Conservation (phyloP, 495 filamentous ascomycete species). For the Copromyces sp. region DNA sequence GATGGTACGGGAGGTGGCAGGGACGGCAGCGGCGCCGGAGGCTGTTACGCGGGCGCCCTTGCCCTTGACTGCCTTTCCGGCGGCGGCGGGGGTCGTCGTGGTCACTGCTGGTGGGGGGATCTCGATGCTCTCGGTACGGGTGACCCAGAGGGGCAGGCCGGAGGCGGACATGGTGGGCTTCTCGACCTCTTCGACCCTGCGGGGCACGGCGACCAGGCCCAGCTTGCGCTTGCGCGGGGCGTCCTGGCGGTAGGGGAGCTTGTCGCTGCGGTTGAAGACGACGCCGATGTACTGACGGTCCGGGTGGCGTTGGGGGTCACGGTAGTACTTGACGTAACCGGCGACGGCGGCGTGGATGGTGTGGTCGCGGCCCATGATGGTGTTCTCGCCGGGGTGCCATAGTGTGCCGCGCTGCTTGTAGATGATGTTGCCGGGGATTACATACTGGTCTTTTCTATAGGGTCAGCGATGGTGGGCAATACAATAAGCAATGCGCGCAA, state of each 20-base stretch:
- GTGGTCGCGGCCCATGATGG: constrained; percentile 89
- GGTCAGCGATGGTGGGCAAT: no score
- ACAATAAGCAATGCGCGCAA: not conserved
- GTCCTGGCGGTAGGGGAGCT: constrained; percentile 63
- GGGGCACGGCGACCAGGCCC: constrained; percentile 48
- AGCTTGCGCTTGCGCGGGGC: constrained; percentile 58
- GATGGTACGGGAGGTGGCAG: not conserved
- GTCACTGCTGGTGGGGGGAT: not conserved
- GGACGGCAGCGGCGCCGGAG: not conserved
- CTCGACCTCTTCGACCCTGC: constrained; percentile 11
- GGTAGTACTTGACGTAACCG: constrained; percentile 94
- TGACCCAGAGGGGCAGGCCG: constrained; percentile 34
- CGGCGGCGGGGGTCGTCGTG: not conserved
- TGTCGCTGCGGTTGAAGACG: constrained; percentile 63
- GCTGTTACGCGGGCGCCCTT: not conserved
- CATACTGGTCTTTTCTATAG: constrained; percentile 57
- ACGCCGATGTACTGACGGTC: constrained; percentile 88
- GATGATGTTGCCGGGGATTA: constrained; percentile 92
- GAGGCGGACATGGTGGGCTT: constrained; percentile 25
- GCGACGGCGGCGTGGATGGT: constrained; percentile 79
- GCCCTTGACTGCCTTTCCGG: not conserved
- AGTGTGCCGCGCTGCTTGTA: constrained; percentile 90
- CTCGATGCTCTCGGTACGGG: constrained; percentile 26
- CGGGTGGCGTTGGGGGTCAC: constrained; percentile 67
- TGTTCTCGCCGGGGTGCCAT: constrained; percentile 93